phyloP scores from a whole-genome alignment of 257 asterid species.

The Cruciata laevipes region DNA sequence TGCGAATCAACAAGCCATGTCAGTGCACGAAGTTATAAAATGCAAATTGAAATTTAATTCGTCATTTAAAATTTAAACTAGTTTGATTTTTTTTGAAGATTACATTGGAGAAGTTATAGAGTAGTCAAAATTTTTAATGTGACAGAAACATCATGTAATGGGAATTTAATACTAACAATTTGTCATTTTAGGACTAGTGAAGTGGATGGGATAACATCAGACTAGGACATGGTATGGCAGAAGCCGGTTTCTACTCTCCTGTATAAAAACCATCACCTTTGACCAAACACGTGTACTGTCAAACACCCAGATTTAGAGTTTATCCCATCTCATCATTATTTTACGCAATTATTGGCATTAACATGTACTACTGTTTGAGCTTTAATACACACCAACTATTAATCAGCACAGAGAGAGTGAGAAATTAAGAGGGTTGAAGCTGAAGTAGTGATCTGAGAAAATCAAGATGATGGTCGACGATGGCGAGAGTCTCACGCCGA shows the following conservation, averaged over 20 bases:
- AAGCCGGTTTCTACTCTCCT: not conserved
- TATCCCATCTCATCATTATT: not conserved
- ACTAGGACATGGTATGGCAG: conserved; percentile 2
- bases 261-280: conserved; percentile 4
- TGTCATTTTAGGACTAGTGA: too few species aligned
- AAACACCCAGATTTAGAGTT: not conserved
- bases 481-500: conserved; percentile 51
- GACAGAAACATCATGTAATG: too few species aligned
- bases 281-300: conserved; percentile 6
- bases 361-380: not conserved
- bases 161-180: too few species aligned
- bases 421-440: not conserved
- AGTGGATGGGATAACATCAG: not conserved
- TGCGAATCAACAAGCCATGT: too few species aligned
- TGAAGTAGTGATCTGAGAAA: not conserved
- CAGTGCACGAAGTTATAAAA: too few species aligned
- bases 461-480: conserved; percentile 43
- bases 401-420: not conserved
- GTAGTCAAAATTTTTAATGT: too few species aligned
- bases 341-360: conserved; percentile 13
- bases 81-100: too few species aligned
- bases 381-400: not conserved
- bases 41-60: too few species aligned
- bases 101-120: too few species aligned
- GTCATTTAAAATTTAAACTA: too few species aligned